A percentile compares a stretch with the other conserved stretches of the same genome.
phyloP scores from a whole-genome alignment of 2,329 filamentous ascomycete genomes.

The Aspergillus novofumigatus region DNA sequence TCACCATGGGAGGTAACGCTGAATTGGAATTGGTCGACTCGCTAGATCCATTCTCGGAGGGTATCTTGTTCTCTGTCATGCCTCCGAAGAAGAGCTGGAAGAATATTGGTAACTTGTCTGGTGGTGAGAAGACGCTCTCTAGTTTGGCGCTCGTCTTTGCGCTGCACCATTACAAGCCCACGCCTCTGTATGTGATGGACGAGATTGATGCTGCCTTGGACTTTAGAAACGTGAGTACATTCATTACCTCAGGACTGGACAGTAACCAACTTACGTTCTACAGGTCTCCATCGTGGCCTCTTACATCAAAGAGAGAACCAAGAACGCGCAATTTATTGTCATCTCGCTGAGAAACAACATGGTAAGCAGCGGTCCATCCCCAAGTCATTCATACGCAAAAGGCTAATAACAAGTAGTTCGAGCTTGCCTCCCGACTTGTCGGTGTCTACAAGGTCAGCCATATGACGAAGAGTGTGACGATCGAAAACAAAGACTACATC shows the following conservation, averaged over 20 bases:
- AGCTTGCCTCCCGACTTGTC: slow-evolving; percentile 88
- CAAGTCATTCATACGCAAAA: background rate
- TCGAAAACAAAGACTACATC: slow-evolving; percentile 79
- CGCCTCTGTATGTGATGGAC: slow-evolving; percentile 98
- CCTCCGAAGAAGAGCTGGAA: slow-evolving; percentile 99
- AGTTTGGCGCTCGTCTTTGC: slow-evolving; percentile 96
- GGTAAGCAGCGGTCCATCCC: slow-evolving; percentile 37
- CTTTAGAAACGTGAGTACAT: slow-evolving; percentile 82
- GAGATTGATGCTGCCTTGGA: slow-evolving; percentile 98
- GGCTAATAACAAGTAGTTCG: slow-evolving; percentile 55
- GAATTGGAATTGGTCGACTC: slow-evolving; percentile 96
- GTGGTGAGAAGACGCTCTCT: slow-evolving; percentile 95
- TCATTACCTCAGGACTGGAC: background rate
- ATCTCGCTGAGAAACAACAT: slow-evolving; percentile 98
- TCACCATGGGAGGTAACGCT: slow-evolving; percentile 98
- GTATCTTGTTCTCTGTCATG: slow-evolving; percentile 97
- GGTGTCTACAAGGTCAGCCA: slow-evolving; percentile 99
- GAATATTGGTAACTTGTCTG: slow-evolving; percentile 93
- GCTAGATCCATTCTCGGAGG: slow-evolving; percentile 93
- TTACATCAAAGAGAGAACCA: slow-evolving; percentile 98
- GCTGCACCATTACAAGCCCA: slow-evolving; percentile 95
- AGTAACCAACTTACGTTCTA: slow-evolving; percentile 7
- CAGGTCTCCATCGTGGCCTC: slow-evolving; percentile 95
- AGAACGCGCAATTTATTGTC: slow-evolving; percentile 98
- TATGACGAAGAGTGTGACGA: slow-evolving; percentile 91